Conservation (phyloP, 768 basidiomycete species). For the Punctularia strigosozonata region DNA sequence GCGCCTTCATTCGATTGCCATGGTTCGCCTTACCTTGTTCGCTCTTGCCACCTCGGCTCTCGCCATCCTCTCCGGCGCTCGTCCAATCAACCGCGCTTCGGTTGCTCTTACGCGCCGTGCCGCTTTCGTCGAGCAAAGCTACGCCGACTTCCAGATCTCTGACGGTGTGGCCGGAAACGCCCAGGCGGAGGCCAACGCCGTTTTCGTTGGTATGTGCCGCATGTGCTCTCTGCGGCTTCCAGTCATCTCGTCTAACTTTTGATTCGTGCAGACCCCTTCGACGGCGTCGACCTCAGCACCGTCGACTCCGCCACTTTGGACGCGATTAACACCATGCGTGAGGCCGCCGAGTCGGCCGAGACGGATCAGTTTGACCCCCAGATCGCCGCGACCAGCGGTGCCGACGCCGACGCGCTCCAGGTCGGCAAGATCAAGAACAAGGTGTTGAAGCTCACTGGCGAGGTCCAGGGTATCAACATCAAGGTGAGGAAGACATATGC, state of each 20-base stretch:
- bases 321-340: conserved; percentile 21
- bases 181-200: conserved; percentile 22
- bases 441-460: conserved; percentile 30
- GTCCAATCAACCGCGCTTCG: too few species aligned
- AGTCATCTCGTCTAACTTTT: too few species aligned
- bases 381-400: conserved; percentile 23
- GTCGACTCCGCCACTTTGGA: conserved; percentile 16
- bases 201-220: conserved; percentile 27
- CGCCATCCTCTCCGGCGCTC: too few species aligned
- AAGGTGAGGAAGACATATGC: too few species aligned
- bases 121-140: too few species aligned
- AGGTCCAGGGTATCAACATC: conserved; percentile 22
- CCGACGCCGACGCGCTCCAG: conserved; percentile 21
- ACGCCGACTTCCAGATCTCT: conserved; percentile 29
- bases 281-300: conserved; percentile 21
- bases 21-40: too few species aligned
- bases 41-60: too few species aligned
- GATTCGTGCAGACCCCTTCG: conserved; percentile 23
- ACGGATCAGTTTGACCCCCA: conserved; percentile 24
- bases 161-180: conserved; percentile 25
- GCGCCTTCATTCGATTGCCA: too few species aligned
- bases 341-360: conserved; percentile 25
- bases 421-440: conserved; percentile 34
- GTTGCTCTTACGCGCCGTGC: too few species aligned
- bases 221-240: too few species aligned